Percentiles rank a stretch among this genome's conserved stretches.
phyloP scores from a whole-genome alignment of 2,329 filamentous ascomycete genomes.

The Trichoderma atroviride region DNA sequence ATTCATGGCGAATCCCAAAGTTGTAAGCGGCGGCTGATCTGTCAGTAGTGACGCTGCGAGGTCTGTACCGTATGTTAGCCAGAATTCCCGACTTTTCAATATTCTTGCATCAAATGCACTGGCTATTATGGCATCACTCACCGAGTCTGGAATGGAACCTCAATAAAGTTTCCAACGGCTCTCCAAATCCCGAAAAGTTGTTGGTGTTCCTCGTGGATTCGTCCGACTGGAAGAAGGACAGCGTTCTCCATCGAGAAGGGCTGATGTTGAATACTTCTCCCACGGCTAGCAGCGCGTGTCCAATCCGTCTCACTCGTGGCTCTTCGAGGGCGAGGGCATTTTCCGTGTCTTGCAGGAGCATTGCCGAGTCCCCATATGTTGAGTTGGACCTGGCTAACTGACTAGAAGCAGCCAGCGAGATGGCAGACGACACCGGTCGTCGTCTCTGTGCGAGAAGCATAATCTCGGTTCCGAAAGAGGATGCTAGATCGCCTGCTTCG shows the following conservation, averaged over 20 bases:
- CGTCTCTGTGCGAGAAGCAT: slow-evolving; percentile 29
- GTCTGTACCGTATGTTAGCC: slow-evolving; percentile 18
- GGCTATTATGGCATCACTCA: slow-evolving; percentile 2
- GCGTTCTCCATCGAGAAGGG: slow-evolving; percentile 25
- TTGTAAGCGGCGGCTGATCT: slow-evolving; percentile 21
- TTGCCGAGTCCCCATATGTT: background rate
- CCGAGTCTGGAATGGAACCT: slow-evolving; percentile 29
- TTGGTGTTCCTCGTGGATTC: background rate
- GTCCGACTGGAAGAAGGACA: slow-evolving; percentile 2
- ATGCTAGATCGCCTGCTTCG: slow-evolving; percentile 29
- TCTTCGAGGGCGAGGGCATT: slow-evolving; percentile 8
- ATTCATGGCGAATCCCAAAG: slow-evolving; percentile 8
- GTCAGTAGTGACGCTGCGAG: slow-evolving; percentile 28
- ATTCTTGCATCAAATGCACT: background rate
- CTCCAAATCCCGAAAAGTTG: slow-evolving; percentile 2
- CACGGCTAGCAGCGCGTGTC: slow-evolving; percentile 22
- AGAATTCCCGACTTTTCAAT: background rate
- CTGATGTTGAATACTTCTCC: slow-evolving; percentile 15
- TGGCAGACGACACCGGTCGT: slow-evolving; percentile 12
- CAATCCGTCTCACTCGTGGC: slow-evolving; percentile 10
- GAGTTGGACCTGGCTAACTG: slow-evolving; percentile 14
- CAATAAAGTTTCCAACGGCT: slow-evolving; percentile 28
- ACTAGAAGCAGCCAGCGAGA: slow-evolving; percentile 24
- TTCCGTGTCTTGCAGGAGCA: background rate
- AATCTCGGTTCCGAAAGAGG: slow-evolving; percentile 27